These are phyloP conservation scores for Xerocomellus intermedius DNA, from an alignment of 768 basidiomycete species.

Conservation along the genomic window DNA sequence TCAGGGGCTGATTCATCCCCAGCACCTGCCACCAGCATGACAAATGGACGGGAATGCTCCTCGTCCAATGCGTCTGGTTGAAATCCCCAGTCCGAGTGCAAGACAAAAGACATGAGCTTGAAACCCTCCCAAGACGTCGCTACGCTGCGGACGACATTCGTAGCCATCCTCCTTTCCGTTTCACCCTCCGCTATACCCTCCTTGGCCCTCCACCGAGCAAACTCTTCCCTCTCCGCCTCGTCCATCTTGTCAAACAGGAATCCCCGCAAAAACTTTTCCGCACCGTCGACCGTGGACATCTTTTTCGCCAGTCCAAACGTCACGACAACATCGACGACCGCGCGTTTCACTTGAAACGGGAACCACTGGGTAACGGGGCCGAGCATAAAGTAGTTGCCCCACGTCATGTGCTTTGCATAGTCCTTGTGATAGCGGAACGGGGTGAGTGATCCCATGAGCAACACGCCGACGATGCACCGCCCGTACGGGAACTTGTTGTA, in stretches of 20 bases:
- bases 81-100: constrained; percentile 55
- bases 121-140: constrained; percentile 53
- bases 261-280: constrained; percentile 41
- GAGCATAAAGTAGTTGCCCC: constrained; percentile 44
- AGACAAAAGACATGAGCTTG: constrained; percentile 38
- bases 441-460: constrained; percentile 47
- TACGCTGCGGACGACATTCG: constrained; percentile 47
- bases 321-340: constrained; percentile 32
- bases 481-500: constrained; percentile 53
- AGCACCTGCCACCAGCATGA: constrained; percentile 44
- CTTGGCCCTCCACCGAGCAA: constrained; percentile 42
- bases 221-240: constrained; percentile 30
- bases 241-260: constrained; percentile 43
- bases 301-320: constrained; percentile 33
- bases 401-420: constrained; percentile 46
- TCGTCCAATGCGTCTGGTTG: constrained; percentile 42
- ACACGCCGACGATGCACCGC: constrained; percentile 42
- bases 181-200: constrained; percentile 43
- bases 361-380: constrained; percentile 45
- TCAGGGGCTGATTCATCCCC: constrained; percentile 43
- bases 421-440: constrained; percentile 47
- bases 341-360: constrained; percentile 39
- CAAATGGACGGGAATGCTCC: constrained; percentile 42
- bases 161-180: constrained; percentile 40
- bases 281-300: constrained; percentile 38